A percentile compares a stretch with the other conserved stretches of the same genome.
These are phyloP conservation scores for Neurospora discreta DNA, from an alignment of 495 filamentous ascomycete species.

Conservation along the genomic window DNA sequence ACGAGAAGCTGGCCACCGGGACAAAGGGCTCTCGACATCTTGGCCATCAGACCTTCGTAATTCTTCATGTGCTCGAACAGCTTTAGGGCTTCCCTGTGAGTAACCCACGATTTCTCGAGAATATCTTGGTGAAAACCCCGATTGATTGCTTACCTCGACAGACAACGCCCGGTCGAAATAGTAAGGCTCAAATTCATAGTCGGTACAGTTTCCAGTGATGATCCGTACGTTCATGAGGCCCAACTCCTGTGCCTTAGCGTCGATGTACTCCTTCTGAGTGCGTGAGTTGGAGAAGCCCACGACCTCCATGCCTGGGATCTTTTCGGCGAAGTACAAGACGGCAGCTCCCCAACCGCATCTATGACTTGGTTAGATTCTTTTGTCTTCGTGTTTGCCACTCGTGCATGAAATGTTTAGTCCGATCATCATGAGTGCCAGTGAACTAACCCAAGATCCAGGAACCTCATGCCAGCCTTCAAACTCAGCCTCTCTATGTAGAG, in stretches of 20 bases:
- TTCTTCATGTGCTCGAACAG: conserved; percentile 70
- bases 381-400: neutral
- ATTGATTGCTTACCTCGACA: conserved; percentile 37
- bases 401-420: neutral
- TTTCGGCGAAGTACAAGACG: conserved; percentile 48
- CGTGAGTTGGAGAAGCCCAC: conserved; percentile 55
- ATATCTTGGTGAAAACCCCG: neutral
- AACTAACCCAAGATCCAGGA: conserved; percentile 51
- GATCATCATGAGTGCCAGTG: neutral
- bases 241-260: conserved; percentile 39
- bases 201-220: conserved; percentile 49
- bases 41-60: conserved; percentile 52
- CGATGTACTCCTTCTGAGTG: conserved; percentile 54
- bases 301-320: conserved; percentile 44
- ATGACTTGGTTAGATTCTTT: neutral
- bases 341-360: conserved; percentile 58
- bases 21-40: conserved; percentile 43
- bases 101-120: neutral
- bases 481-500: conserved; percentile 44
- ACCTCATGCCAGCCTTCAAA: conserved; percentile 45
- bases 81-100: conserved; percentile 6
- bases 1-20: conserved; percentile 53
- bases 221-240: conserved; percentile 45
- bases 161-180: conserved; percentile 49
- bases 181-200: conserved; percentile 44